Evolutionary conservation across 768 basidiomycete species (phyloP), one percentile per base, ranked within the genome.

Genomic region (Calocera viscosa): DNA sequence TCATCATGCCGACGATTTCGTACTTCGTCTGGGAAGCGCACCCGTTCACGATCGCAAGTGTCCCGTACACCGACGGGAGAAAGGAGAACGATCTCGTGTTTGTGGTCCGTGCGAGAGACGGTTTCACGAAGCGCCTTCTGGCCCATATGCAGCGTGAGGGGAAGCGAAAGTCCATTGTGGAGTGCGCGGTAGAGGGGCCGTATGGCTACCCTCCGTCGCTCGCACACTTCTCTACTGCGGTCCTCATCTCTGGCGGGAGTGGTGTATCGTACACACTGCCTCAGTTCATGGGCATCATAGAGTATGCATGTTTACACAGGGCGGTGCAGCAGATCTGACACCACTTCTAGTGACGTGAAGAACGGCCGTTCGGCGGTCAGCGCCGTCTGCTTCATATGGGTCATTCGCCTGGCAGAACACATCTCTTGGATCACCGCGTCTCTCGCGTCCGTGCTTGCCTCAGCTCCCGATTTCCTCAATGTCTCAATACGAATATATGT

Each of bases 81-180:
- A 26, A 60, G 53, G 53, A 60, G 53, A 60, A 60, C 53, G 69
- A 76, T 17, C 68, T 75, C 40, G 66, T 66, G 16, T 75, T 76
- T 39, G 70, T 77, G 67, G 68, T 76, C 40, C 67, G 74, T 26
- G 74, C 73, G 1, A 69, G 75, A 65, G 76, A 77, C 64, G 76
- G 76, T 1, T 75, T 76, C 71, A 76, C 75, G 1, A 71, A 71
- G 67, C 64, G 43, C 38, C 30, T 65, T 14, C 32, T 65, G 41
- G 17, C 35, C 7, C 38, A 40, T 34, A 34, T 26, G 19, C 26
- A 70, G n/a, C 67, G 43, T 17, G 40, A 63, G 26, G 69, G 69
- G 8, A 47, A 70, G 60, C 33, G 66, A 12, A 65, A 66, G 17
- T 66, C 68, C 5, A 67, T 65, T 19, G 69, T 72, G 12, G 28